These are phyloP conservation scores for Blastocystis sp. DNA, from an alignment of 352 stramenopile species.

Conservation along the genomic window DNA sequence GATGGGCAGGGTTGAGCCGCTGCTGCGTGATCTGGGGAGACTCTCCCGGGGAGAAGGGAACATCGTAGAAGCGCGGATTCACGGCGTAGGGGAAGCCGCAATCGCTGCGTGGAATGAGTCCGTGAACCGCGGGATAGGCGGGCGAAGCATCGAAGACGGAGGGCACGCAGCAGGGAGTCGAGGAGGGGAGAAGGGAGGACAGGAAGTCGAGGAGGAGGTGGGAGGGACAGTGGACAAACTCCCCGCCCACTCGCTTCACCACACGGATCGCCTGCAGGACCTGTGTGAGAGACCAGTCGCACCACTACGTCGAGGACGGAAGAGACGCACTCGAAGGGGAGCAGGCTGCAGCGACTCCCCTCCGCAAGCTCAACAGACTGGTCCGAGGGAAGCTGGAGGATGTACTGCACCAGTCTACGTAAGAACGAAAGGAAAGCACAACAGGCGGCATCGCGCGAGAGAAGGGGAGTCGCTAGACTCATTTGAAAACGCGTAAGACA, in stretches of 20 bases:
- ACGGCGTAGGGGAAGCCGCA: background rate
- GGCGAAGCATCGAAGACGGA: background rate
- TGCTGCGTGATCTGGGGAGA: background rate
- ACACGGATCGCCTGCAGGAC: background rate
- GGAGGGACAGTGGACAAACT: background rate
- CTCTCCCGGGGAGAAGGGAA: background rate
- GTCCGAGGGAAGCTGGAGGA: no score
- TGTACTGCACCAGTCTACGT: background rate
- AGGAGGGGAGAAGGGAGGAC: background rate
- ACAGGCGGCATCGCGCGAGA: background rate
- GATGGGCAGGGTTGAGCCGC: background rate
- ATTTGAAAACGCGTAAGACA: background rate
- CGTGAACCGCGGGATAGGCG: background rate
- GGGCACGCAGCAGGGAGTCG: background rate
- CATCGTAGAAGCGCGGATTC: background rate
- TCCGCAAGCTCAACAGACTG: background rate
- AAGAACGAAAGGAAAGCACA: background rate
- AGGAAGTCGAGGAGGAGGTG: background rate
- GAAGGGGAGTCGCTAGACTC: no score
- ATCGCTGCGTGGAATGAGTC: background rate
- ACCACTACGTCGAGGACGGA: background rate
- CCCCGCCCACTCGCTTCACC: background rate
- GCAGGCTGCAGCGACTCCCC: background rate
- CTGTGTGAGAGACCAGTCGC: background rate
- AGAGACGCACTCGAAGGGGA: background rate